Conservation (phyloP, 2,329 filamentous ascomycete genomes). For the Neoarthrinium moseri region DNA sequence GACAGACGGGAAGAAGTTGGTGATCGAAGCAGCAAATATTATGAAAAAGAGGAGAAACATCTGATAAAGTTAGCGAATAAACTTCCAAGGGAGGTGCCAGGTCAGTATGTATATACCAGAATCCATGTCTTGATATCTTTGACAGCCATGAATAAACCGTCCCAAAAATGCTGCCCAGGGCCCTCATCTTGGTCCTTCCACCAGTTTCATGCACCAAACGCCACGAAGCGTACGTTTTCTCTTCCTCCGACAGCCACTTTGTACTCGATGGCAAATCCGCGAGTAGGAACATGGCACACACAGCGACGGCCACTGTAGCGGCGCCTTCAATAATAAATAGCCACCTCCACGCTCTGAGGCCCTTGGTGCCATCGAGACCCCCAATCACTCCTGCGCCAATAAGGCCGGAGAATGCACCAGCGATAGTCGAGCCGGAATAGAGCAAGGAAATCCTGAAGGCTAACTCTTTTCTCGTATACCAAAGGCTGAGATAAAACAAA, state of each 20-base stretch:
- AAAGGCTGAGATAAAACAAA: slow-evolving; percentile 50
- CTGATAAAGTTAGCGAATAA: too few relatives aligned
- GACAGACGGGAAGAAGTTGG: background rate
- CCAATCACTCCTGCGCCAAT: slow-evolving; percentile 51
- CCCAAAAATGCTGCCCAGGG: too few relatives aligned
- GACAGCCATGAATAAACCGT: background rate
- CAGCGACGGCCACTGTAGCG: background rate
- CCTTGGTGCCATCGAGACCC: slow-evolving; percentile 48
- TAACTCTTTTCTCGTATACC: slow-evolving; percentile 56
- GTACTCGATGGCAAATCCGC: slow-evolving; percentile 5
- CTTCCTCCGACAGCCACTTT: background rate
- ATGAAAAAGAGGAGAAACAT: background rate
- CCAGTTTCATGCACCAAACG: slow-evolving; percentile 1
- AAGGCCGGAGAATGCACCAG: slow-evolving; percentile 56
- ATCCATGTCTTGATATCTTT: slow-evolving; percentile 7
- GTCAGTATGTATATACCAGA: too few relatives aligned
- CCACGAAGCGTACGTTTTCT: slow-evolving; percentile 1
- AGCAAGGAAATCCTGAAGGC: slow-evolving; percentile 49
- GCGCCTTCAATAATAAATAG: slow-evolving; percentile 13
- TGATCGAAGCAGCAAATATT: too few relatives aligned
- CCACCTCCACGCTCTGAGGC: slow-evolving; percentile 51
- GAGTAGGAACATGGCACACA: slow-evolving; percentile 2
- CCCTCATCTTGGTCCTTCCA: slow-evolving; percentile 6
- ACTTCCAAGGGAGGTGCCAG: too few relatives aligned
- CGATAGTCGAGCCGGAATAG: slow-evolving; percentile 55